phyloP scores from a whole-genome alignment of 306 rosid genomes.

The Cajanus cajan region DNA sequence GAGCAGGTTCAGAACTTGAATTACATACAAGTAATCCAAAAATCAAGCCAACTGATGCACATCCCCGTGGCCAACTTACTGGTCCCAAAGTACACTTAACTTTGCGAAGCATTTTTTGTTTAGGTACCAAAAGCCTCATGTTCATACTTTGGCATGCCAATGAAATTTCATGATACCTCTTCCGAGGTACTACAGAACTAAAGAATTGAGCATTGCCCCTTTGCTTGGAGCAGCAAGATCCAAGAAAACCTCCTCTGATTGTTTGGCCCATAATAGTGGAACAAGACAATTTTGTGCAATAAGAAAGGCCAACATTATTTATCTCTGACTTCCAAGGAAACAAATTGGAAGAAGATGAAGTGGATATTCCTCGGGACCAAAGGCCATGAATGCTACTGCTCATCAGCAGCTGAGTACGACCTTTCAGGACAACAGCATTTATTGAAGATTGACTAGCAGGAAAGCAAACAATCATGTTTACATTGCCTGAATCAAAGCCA shows the following conservation, averaged over 20 bases:
- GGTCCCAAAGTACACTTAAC: constrained; percentile 52
- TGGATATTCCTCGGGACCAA: constrained; percentile 46
- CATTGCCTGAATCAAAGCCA: constrained; percentile 58
- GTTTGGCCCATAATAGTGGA: constrained; percentile 46
- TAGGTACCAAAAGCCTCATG: constrained; percentile 54
- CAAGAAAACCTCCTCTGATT: constrained; percentile 47
- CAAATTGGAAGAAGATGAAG: constrained; percentile 44
- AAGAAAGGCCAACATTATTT: constrained; percentile 43
- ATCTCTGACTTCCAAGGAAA: constrained; percentile 34
- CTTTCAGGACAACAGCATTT: constrained; percentile 49
- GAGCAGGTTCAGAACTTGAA: constrained; percentile 57
- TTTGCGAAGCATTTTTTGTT: constrained; percentile 51
- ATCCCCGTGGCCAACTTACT: constrained; percentile 53
- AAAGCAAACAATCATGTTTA: constrained; percentile 53
- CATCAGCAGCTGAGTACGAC: constrained; percentile 47
- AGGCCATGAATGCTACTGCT: constrained; percentile 62
- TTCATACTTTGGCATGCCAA: constrained; percentile 52
- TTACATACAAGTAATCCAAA: constrained; percentile 64
- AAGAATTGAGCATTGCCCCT: constrained; percentile 30
- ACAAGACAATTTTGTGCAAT: constrained; percentile 41
- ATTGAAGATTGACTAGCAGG: constrained; percentile 44
- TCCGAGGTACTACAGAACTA: constrained; percentile 38
- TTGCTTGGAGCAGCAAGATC: constrained; percentile 58
- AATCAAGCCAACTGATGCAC: constrained; percentile 66
- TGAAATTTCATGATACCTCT: constrained; percentile 53